These are phyloP conservation scores for Cryptosporidium sp. DNA, from an alignment of 169 alveolate species.

Conservation along the genomic window DNA sequence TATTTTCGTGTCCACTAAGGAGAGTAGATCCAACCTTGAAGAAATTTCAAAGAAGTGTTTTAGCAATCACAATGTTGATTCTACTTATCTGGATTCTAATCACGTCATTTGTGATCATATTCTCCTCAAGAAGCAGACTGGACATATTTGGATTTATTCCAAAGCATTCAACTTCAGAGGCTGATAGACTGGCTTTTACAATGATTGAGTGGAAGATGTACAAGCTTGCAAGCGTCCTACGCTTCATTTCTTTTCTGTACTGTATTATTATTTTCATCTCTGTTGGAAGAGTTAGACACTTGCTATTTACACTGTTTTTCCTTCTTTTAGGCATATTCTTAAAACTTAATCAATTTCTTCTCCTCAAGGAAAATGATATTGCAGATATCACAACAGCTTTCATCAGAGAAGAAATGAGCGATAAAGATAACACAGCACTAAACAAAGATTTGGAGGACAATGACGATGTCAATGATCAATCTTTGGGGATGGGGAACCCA, in stretches of 20 bases:
- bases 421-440: conserved; percentile 36
- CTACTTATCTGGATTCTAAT: conserved; percentile 39
- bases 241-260: conserved; percentile 50
- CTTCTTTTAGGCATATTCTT: conserved; percentile 20
- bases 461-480: conserved; percentile 51
- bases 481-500: conserved; percentile 11
- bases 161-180: neutral
- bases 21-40: conserved; percentile 46
- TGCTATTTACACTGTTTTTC: conserved; percentile 33
- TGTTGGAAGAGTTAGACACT: conserved; percentile 65
- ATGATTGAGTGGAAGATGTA: conserved; percentile 41
- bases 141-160: conserved; percentile 64
- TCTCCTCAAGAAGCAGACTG: conserved; percentile 58
- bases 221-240: conserved; percentile 28
- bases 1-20: conserved; percentile 68
- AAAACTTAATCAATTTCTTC: conserved; percentile 31
- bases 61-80: conserved; percentile 1
- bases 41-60: conserved; percentile 37
- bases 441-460: conserved; percentile 58
- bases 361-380: conserved; percentile 54
- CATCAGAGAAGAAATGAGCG: conserved; percentile 58
- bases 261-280: conserved; percentile 35
- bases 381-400: conserved; percentile 67
- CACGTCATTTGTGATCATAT: conserved; percentile 46
- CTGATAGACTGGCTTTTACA: conserved; percentile 41